phyloP scores from a whole-genome alignment of 371 early-diverging fungal genomes.

The Syncephalastrum monosporum region DNA sequence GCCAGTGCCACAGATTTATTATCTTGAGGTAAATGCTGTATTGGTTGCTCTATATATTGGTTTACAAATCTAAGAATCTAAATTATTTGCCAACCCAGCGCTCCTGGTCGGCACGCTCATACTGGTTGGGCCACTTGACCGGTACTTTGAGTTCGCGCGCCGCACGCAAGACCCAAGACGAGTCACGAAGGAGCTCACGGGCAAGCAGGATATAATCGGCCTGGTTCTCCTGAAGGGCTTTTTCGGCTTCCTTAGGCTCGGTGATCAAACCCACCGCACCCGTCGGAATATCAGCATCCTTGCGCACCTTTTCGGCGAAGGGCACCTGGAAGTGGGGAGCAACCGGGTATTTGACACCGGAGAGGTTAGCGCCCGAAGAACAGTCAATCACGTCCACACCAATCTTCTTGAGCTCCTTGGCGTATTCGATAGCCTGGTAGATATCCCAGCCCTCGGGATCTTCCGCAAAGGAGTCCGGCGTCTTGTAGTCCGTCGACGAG shows the following conservation, averaged over 20 bases:
- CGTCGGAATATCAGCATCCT: slow-evolving; percentile 55
- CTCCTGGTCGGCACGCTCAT: slow-evolving; percentile 41
- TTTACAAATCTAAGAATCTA: neutral
- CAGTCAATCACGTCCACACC: slow-evolving; percentile 79
- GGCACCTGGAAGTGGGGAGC: slow-evolving; percentile 73
- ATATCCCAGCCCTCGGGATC: slow-evolving; percentile 57
- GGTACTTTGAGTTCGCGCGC: slow-evolving; percentile 64
- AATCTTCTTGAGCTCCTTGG: slow-evolving; percentile 51
- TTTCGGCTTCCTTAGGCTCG: slow-evolving; percentile 64
- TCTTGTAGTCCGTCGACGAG: slow-evolving; percentile 69
- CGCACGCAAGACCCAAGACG: slow-evolving; percentile 26
- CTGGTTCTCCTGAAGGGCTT: slow-evolving; percentile 57
- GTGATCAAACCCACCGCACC: slow-evolving; percentile 80
- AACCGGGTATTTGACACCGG: slow-evolving; percentile 48
- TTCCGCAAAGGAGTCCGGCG: slow-evolving; percentile 22
- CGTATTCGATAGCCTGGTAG: slow-evolving; percentile 64
- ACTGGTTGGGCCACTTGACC: slow-evolving; percentile 67
- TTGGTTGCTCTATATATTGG: too few species aligned
- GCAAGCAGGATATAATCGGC: slow-evolving; percentile 81
- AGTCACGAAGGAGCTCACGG: slow-evolving; percentile 72
- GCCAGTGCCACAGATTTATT: too few species aligned
- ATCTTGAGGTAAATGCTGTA: too few species aligned
- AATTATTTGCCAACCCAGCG: slow-evolving; percentile 14
- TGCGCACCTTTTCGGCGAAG: slow-evolving; percentile 59
- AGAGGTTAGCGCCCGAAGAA: slow-evolving; percentile 65